phyloP scores from a whole-genome alignment of 495 filamentous ascomycete species.

The Tricharina praecox region DNA sequence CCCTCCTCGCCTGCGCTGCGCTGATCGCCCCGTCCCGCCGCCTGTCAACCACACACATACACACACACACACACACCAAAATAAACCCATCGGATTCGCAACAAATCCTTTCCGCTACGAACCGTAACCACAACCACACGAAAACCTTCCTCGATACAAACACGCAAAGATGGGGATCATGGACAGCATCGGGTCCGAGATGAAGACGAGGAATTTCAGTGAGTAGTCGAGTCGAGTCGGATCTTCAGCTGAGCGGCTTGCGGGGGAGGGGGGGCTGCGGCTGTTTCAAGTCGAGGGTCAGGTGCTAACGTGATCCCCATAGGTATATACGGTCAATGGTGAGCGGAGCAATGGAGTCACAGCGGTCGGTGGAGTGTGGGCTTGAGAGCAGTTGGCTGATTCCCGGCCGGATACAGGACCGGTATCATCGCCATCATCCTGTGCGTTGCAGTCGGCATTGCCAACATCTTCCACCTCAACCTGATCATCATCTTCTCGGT shows the following conservation, averaged over 20 bases:
- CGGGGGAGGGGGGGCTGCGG: neutral
- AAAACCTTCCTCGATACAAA: too few species aligned
- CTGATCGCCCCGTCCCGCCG: too few species aligned
- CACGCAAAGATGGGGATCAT: slow-evolving; percentile 33
- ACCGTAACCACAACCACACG: too few species aligned
- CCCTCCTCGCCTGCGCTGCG: too few species aligned
- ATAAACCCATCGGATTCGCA: too few species aligned
- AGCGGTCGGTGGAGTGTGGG: too few species aligned
- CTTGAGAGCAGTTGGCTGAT: slow-evolving; percentile 1
- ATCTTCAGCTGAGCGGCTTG: neutral
- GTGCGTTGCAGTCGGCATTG: slow-evolving; percentile 86
- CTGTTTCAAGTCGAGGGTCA: too few species aligned
- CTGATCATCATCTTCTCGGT: slow-evolving; percentile 58
- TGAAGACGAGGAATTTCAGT: slow-evolving; percentile 97
- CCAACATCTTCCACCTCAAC: slow-evolving; percentile 57
- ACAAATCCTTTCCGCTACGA: too few species aligned
- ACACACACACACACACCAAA: too few species aligned
- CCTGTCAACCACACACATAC: too few species aligned
- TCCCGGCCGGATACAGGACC: slow-evolving; percentile 41
- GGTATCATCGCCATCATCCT: slow-evolving; percentile 87
- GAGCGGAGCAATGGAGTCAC: slow-evolving; percentile 36
- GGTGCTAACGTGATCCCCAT: slow-evolving; percentile 5
- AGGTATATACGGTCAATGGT: slow-evolving; percentile 99
- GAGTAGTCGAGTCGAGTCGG: slow-evolving; percentile 37
- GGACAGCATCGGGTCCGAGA: slow-evolving; percentile 43